phyloP scores from a whole-genome alignment of 192 early-diverging fungal genomes.

The Linnemannia zychae region DNA sequence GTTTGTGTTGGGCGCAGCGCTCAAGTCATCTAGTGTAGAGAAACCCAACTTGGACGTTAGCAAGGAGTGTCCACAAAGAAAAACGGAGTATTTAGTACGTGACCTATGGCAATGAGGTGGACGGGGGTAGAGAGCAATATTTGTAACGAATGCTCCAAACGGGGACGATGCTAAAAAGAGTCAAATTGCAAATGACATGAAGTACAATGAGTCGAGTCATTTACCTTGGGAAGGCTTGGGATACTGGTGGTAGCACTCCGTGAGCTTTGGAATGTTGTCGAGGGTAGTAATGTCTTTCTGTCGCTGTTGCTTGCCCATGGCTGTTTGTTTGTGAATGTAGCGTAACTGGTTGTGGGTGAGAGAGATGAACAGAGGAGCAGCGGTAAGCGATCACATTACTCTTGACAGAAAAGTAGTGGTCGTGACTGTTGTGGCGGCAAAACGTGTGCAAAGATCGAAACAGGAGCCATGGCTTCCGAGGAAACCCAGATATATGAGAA shows the following conservation, averaged over 20 bases:
- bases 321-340: background rate
- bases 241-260: background rate
- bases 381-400: background rate
- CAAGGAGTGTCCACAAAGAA: no score
- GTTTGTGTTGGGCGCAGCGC: background rate
- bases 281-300: conserved; percentile 4
- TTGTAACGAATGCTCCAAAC: background rate
- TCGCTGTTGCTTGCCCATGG: background rate
- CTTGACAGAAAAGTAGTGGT: background rate
- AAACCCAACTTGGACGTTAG: background rate
- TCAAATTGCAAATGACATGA: background rate
- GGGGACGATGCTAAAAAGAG: background rate
- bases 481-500: no score
- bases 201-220: background rate
- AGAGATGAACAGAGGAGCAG: background rate
- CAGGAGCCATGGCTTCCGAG: no score
- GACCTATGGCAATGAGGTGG: background rate
- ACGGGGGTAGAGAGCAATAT: no score
- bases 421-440: background rate
- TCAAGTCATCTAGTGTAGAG: background rate
- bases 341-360: background rate
- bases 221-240: background rate
- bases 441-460: background rate
- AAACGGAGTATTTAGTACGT: no score
- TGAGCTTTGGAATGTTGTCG: background rate